Base-by-base conservation (phyloP, 2,329 filamentous ascomycete species). In the Fusarium sp. region DNA sequence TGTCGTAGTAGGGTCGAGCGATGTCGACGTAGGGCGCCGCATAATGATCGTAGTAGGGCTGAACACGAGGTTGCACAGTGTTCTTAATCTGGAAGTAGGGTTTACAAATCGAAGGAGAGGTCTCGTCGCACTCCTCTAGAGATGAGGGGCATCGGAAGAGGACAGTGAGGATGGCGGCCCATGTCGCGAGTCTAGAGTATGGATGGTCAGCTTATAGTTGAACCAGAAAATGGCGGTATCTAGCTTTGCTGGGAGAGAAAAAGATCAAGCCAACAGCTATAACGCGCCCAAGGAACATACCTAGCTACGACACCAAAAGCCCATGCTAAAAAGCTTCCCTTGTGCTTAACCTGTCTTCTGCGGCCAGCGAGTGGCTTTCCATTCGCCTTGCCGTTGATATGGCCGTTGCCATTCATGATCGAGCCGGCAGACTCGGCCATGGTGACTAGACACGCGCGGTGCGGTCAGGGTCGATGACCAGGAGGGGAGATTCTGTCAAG, bases 1-100 rank as follows among this genome's bases (percentile, higher is more conserved):
- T 79, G 15, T 85, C 72, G 72, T 90, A 90, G 77, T 98, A 97
- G 1, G 94, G 94, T 58, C 85, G 87, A 32, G 85, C 89, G 45
- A 86, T 79, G 34, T 93, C 85, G 61, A 97, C 86, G 73, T 97
- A 95, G 3, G 92, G 91, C 6, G 89, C 90, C 24, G 91, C 89
- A 72, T 97, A 96, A 55, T 85, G 77, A 67, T 94, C 81, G 76
- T 97, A 98, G 78, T 96, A 96, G 3, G 93, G 94, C 69, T 89
- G 83, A 29, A 96, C 72, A 75, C 94, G 89, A 4, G 95, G 95
- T 25, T 86, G 78, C 58, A 93, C 80, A 54, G 79, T 72, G 19
- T 83, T 77, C 82, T 88, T 80, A 80, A 87, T 69, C 78, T 87
- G 77, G 79, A 90, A 83, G 83, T 97, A 97, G 9, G 91, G 89